phyloP scores from a whole-genome alignment of 192 early-diverging fungal species.

The Phycomyces blakesleeanus region DNA sequence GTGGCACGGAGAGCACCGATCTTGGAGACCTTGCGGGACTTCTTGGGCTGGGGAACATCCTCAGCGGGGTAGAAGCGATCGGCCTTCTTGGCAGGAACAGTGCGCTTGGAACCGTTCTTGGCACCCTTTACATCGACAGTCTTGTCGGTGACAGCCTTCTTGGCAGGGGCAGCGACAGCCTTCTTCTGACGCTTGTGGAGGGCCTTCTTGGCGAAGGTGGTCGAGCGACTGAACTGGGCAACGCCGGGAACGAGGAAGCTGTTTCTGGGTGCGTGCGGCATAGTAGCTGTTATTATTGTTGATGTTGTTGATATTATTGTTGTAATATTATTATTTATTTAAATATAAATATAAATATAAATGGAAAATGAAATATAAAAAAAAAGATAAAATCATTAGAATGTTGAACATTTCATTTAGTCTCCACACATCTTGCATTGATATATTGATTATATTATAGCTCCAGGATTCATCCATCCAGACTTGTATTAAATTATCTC shows the following conservation, averaged over 20 bases:
- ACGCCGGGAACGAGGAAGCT: slow-evolving; percentile 82
- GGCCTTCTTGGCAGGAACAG: slow-evolving; percentile 66
- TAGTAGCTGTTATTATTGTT: too few relatives aligned
- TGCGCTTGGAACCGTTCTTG: slow-evolving; percentile 76
- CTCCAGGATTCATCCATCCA: background rate
- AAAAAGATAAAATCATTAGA: background rate
- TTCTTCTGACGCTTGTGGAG: slow-evolving; percentile 86
- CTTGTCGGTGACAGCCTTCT: slow-evolving; percentile 55
- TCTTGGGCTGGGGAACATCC: slow-evolving; percentile 76
- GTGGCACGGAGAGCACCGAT: slow-evolving; percentile 75
- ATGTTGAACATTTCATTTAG: background rate
- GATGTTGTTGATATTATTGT: too few relatives aligned
- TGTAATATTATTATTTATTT: background rate
- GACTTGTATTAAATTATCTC: background rate
- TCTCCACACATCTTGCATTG: background rate
- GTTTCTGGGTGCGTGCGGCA: slow-evolving; percentile 72
- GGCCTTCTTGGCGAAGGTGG: slow-evolving; percentile 81
- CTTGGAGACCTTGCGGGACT: slow-evolving; percentile 72
- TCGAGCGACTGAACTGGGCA: slow-evolving; percentile 78
- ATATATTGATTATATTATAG: background rate
- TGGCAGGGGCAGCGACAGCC: slow-evolving; percentile 43
- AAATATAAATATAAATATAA: too few relatives aligned
- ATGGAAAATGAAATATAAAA: background rate
- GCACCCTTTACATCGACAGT: slow-evolving; percentile 72
- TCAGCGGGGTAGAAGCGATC: slow-evolving; percentile 82